Evolutionary conservation across 2,329 filamentous ascomycete genomes (phyloP).

Genomic region (Colletotrichum incanum): DNA sequence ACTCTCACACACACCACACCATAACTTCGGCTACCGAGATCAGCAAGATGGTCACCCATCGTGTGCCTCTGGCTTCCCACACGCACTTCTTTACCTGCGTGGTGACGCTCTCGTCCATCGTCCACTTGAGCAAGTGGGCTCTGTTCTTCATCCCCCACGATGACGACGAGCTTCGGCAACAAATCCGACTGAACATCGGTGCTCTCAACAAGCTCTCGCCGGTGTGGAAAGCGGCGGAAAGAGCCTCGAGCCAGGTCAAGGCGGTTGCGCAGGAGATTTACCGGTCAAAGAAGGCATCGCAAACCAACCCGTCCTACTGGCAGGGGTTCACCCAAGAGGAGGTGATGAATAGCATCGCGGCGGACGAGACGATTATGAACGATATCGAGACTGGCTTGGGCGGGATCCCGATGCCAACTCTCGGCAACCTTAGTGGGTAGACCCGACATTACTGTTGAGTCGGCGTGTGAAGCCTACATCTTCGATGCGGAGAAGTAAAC

Average conservation of each 20-base stretch:
- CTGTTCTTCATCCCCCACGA: slow-evolving; percentile 73
- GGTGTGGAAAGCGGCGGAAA: slow-evolving; percentile 81
- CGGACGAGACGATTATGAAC: slow-evolving; percentile 72
- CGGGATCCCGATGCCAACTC: slow-evolving; percentile 14
- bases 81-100: slow-evolving; percentile 89
- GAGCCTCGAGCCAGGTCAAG: slow-evolving; percentile 81
- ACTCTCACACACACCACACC: slow-evolving; percentile 83
- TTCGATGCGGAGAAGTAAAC: background rate
- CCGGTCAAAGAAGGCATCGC: slow-evolving; percentile 70
- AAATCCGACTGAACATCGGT: slow-evolving; percentile 84
- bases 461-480: background rate
- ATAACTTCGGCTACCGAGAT: slow-evolving; percentile 85
- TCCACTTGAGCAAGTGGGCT: slow-evolving; percentile 86
- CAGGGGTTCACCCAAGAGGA: slow-evolving; percentile 69
- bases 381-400: slow-evolving; percentile 63
- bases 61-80: slow-evolving; percentile 79
- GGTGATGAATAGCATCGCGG: slow-evolving; percentile 68
- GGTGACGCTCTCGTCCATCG: slow-evolving; percentile 83
- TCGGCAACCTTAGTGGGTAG: slow-evolving; percentile 17
- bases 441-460: background rate
- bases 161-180: slow-evolving; percentile 79
- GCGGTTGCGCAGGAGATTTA: slow-evolving; percentile 85
- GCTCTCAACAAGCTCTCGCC: slow-evolving; percentile 78
- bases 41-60: slow-evolving; percentile 81
- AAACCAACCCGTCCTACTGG: slow-evolving; percentile 69